Base-by-base conservation (phyloP, 768 basidiomycete species). In the Podaxis mareebaensis region DNA sequence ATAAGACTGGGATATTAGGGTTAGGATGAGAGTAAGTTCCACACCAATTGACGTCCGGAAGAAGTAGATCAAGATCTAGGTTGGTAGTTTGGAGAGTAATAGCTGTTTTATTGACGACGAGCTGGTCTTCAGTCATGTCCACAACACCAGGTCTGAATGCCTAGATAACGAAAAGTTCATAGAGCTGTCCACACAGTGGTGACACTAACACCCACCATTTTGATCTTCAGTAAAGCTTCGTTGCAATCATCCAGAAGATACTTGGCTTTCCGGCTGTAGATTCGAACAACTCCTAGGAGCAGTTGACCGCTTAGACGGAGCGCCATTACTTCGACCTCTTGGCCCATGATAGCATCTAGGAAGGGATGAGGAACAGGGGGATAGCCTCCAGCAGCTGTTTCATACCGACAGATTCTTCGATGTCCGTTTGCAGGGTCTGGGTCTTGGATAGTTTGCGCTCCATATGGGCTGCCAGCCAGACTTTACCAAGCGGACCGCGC, bases 381-480 rank as follows among this genome's bases (percentile, higher is more conserved):
- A 22, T 20, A 22, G 10, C 28, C 17, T 8, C 5, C 10, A 33
- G 4, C 17, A 65, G 44, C 60, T 53, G 33, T 30, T 44, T 79
- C 90, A 67, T 67, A 90, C 93, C 93, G 68, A 96, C 94, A 60
- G 93, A 92, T 73, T 98, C 88, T 67, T 91, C 94, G 58, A 99
- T 97, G 75, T 97, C 93, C 0, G 96, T 96, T 71, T 95, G 92
- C 2, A 97, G 78, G 1, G 96, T 95, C 74, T 96, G 94, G 28
- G 90, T 88, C 77, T 99, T 99, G 68, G 93, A 95, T 70, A 99
- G 88, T 80, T 98, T 98, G 71, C 94, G 88, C 77, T 98, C 95
- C 89, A 96, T 95, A 82, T 98, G 96, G 1, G 97, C 96, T 46
- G 96, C 96, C 59, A 99, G 90, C 97, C 97, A 99, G 81, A 99